These are phyloP conservation scores for Hansenula sp. DNA, from an alignment of 1,139 yeast genomes.

Conservation along the genomic window DNA sequence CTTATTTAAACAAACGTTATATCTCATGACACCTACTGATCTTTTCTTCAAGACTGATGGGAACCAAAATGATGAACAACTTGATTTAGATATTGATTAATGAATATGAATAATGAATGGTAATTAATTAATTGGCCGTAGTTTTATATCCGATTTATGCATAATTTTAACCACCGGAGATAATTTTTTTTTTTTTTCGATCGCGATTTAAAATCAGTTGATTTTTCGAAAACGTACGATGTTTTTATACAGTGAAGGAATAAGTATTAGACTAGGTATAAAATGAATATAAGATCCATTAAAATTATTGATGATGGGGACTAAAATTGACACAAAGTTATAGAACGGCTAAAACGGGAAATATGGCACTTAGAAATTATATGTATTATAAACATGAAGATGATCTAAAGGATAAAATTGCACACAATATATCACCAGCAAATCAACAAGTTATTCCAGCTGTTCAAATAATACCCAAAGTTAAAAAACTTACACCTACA, in stretches of 20 bases:
- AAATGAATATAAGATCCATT: too few relatives aligned
- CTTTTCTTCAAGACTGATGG: neutral
- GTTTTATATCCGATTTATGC: too few relatives aligned
- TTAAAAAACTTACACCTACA: slow-evolving; percentile 21
- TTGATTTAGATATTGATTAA: neutral
- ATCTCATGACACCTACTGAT: neutral
- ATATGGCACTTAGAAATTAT: slow-evolving; percentile 45
- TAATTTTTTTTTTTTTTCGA: too few relatives aligned
- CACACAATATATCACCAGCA: slow-evolving; percentile 12
- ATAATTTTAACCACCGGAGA: too few relatives aligned
- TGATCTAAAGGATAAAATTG: slow-evolving; percentile 26
- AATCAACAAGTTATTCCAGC: neutral
- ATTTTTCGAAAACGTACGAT: too few relatives aligned
- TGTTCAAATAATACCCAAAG: slow-evolving; percentile 6
- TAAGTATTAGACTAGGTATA: too few relatives aligned
- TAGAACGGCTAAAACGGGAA: neutral
- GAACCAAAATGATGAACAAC: neutral
- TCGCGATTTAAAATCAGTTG: too few relatives aligned
- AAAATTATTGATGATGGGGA: too few relatives aligned
- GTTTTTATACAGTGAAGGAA: too few relatives aligned
- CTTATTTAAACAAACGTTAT: neutral
- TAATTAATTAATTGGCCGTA: too few relatives aligned
- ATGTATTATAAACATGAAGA: slow-evolving; percentile 39
- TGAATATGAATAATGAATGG: too few relatives aligned
- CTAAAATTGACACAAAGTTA: too few relatives aligned